Percentiles rank a stretch among this genome's conserved stretches.
Conservation (phyloP, 129 eudicot species). For the Artemisia tridentata region DNA sequence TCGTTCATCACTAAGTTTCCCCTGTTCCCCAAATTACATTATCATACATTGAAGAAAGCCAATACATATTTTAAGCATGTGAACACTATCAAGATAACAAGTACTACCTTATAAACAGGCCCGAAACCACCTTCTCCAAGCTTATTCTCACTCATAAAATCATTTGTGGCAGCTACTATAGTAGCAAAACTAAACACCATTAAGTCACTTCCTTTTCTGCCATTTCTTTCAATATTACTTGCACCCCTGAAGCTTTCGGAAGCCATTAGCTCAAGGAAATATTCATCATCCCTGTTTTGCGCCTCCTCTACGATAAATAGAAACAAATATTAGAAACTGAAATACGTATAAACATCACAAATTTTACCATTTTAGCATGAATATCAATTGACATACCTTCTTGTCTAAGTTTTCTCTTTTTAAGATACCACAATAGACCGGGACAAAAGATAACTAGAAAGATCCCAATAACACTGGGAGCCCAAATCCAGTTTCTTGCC, state of each 20-base stretch:
- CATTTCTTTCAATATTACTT: constrained; percentile 12
- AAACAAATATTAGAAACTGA: not conserved
- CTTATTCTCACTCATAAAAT: constrained; percentile 38
- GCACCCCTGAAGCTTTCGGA: constrained; percentile 27
- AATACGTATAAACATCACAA: not conserved
- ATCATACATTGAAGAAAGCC: not conserved
- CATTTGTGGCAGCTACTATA: constrained; percentile 39
- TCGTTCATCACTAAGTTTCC: constrained; percentile 27
- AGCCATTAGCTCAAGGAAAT: constrained; percentile 31
- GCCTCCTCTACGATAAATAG: constrained; percentile 26
- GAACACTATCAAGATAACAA: not conserved
- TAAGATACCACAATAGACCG: constrained; percentile 25
- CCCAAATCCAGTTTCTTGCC: constrained; percentile 25
- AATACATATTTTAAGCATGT: not conserved
- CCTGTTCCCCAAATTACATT: constrained; percentile 31
- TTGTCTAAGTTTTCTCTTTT: constrained; percentile 25
- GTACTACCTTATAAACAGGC: constrained; percentile 56
- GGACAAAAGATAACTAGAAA: constrained; percentile 18
- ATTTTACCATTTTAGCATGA: not conserved
- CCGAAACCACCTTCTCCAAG: constrained; percentile 63
- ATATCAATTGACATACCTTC: constrained; percentile 21
- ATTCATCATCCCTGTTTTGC: constrained; percentile 16
- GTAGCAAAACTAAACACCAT: constrained; percentile 32
- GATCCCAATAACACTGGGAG: constrained; percentile 18
- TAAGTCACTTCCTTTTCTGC: constrained; percentile 40